A percentile compares a stretch with the other conserved stretches of the same genome.
Conservation (phyloP, 2,329 filamentous ascomycete genomes). For the Aspergillus persii region DNA sequence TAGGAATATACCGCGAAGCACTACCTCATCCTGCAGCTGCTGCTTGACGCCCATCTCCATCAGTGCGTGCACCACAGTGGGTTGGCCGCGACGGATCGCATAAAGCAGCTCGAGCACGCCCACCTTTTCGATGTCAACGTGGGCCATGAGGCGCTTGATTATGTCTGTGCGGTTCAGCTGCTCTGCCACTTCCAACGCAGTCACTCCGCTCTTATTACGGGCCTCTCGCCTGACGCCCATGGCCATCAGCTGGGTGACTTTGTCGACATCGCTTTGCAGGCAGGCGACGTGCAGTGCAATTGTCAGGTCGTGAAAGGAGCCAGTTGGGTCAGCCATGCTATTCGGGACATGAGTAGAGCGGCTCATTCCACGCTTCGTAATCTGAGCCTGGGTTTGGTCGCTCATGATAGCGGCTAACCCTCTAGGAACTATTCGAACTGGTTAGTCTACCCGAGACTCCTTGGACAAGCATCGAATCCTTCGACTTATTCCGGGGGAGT, state of each 20-base stretch:
- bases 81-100: slow-evolving; percentile 6
- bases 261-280: slow-evolving; percentile 2
- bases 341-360: neutral
- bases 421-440: neutral
- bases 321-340: neutral
- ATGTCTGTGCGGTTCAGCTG: slow-evolving; percentile 4
- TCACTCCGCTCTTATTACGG: slow-evolving; percentile 4
- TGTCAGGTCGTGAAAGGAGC: neutral
- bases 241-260: slow-evolving; percentile 6
- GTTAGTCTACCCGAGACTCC: neutral
- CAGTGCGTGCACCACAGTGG: slow-evolving; percentile 9
- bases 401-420: neutral
- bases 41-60: slow-evolving; percentile 16
- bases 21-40: slow-evolving; percentile 1
- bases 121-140: slow-evolving; percentile 1
- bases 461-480: neutral
- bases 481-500: neutral
- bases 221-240: slow-evolving; percentile 10
- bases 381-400: neutral
- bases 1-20: slow-evolving; percentile 6
- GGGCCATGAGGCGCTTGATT: slow-evolving; percentile 8
- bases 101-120: slow-evolving; percentile 10
- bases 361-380: neutral
- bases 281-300: slow-evolving; percentile 10
- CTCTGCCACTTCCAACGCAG: slow-evolving; percentile 14